Evolutionary conservation across 257 asterid species (phyloP), one percentile per base, ranked within the genome.

Genomic region (Solanum piurae): DNA sequence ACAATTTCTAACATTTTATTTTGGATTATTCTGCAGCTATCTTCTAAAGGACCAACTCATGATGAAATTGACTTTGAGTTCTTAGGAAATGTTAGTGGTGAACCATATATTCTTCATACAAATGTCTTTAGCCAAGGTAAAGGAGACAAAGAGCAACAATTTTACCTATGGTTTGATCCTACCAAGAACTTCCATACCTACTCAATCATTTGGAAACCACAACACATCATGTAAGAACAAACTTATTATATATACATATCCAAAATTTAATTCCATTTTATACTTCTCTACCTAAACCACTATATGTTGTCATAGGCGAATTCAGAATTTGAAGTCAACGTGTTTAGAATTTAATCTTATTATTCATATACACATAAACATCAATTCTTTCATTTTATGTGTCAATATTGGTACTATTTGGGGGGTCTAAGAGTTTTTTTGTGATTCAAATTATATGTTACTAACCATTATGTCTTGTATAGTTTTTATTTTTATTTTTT

Each of bases 61-160:
- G 98, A 95, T 40, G 98, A 95, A 89, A 95, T 95, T 23, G 98
- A 95, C 89, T 94, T 94, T 20, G 98, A 95, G 92, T 95, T 95
- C 91, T 83, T 95, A 7, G 96, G 98, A 20, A 95, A 95, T 72
- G 91, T 92, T 13, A 90, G 91, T 0, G 95, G 96, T 0, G 88
- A 95, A 76, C 98, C 98, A 38, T 95, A 94, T 49, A 93, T 92
- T 38, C 90, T 95, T 58, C 98, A 95, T 87, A 95, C 98, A 4
- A 95, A 95, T 88, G 94, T 94, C 33, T 94, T 33, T 49, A 87
- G 93, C 27, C 95, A 91, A 88, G 98, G 98, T 72, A 93, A 91
- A 79, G 98, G 98, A 9, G 90, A 90, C 86, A 91, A 94, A 83
- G 98, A 95, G 83, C 98, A 95, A 33, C 98, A 95, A 27, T 95